phyloP scores from a whole-genome alignment of 2,329 filamentous ascomycete species.

The Myrmaecium sp. region DNA sequence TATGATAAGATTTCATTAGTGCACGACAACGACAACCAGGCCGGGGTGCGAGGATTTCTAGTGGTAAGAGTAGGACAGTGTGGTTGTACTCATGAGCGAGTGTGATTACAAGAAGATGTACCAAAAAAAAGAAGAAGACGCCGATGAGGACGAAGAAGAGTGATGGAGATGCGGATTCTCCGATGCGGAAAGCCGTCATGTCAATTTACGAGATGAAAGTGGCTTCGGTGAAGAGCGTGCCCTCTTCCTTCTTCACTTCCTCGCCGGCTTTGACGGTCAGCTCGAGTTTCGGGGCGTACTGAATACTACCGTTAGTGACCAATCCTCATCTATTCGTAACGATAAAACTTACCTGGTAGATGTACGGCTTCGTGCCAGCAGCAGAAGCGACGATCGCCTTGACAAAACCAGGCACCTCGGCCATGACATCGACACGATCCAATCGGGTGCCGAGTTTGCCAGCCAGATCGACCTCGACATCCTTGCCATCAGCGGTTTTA shows the following conservation, averaged over 20 bases:
- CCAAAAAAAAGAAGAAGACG: not conserved
- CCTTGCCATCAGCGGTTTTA: constrained; percentile 58
- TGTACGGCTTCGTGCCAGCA: constrained; percentile 88
- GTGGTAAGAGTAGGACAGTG: too few relatives aligned
- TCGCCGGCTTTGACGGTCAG: constrained; percentile 78
- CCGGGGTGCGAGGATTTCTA: too few relatives aligned
- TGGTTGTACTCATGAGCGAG: too few relatives aligned
- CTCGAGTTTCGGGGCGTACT: constrained; percentile 59
- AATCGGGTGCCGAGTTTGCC: constrained; percentile 50
- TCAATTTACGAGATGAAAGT: constrained; percentile 72
- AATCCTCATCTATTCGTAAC: constrained; percentile 1
- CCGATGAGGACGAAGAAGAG: too few relatives aligned
- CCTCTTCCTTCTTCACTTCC: constrained; percentile 60
- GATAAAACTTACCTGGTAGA: constrained; percentile 81
- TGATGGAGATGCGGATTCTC: too few relatives aligned
- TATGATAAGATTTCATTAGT: too few relatives aligned
- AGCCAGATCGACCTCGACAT: constrained; percentile 51
- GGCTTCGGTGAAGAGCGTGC: constrained; percentile 68
- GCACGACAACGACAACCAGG: not conserved
- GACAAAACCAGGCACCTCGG: constrained; percentile 85
- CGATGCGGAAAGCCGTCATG: too few relatives aligned
- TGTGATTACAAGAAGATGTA: not conserved
- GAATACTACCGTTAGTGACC: constrained; percentile 10
- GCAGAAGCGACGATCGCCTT: constrained; percentile 83
- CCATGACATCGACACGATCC: constrained; percentile 90